A percentile compares a stretch with the other conserved stretches of the same genome.
Evolutionary conservation across 129 eudicot genomes (phyloP).

Genomic region (Kitagawia praeruptora): DNA sequence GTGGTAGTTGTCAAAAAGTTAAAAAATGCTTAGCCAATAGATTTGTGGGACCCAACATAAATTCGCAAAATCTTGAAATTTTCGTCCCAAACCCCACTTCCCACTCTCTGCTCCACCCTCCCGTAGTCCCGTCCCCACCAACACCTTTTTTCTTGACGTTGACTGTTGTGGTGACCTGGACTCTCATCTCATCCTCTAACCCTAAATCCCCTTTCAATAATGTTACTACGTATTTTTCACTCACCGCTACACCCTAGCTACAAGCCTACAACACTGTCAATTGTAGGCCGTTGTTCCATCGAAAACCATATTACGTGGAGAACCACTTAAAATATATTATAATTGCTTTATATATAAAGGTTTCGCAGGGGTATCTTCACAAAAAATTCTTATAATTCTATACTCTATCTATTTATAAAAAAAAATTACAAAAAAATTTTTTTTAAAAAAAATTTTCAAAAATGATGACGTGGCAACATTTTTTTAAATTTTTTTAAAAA

Average conservation of each 20-base stretch:
- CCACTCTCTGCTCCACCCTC: not conserved
- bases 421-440: too few relatives aligned
- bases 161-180: not conserved
- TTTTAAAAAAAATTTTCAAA: too few relatives aligned
- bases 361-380: too few relatives aligned
- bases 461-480: too few relatives aligned
- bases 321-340: too few relatives aligned
- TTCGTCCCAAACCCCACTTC: not conserved
- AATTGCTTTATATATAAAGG: too few relatives aligned
- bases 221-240: not conserved
- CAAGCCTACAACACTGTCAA: too few relatives aligned
- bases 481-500: too few relatives aligned
- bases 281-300: too few relatives aligned
- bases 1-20: not conserved
- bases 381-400: too few relatives aligned
- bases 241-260: not conserved
- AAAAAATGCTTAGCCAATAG: not conserved
- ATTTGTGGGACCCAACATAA: slow-evolving; percentile 2
- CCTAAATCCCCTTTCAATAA: not conserved
- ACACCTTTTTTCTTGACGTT: not conserved
- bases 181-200: slow-evolving; percentile 3
- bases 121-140: not conserved
- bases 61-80: not conserved
- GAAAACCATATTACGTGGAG: too few relatives aligned
- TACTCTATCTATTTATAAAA: too few relatives aligned